Conservation (phyloP, 2,329 filamentous ascomycete species). For the Lecanoromycetidae sp. region DNA sequence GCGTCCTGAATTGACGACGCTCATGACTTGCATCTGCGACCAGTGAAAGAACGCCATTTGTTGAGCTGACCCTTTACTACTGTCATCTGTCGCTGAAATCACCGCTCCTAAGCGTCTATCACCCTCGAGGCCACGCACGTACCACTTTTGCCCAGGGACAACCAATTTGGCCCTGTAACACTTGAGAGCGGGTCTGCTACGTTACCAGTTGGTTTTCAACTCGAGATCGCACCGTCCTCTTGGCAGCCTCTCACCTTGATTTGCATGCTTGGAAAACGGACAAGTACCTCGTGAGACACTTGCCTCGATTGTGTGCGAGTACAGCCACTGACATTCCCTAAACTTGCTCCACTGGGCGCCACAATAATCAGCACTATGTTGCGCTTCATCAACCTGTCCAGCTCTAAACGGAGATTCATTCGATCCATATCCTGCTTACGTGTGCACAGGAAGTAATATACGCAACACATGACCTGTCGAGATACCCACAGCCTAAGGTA, state of each 20-base stretch:
- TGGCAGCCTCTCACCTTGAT: too few species aligned
- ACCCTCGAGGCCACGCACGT: neutral
- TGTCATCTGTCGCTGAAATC: neutral
- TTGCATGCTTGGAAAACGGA: too few species aligned
- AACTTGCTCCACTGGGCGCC: neutral
- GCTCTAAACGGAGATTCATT: neutral
- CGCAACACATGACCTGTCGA: conserved; percentile 1
- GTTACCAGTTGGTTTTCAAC: neutral
- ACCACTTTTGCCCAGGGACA: too few species aligned
- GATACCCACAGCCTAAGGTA: neutral
- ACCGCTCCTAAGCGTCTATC: neutral
- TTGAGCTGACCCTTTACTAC: neutral
- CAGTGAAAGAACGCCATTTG: neutral
- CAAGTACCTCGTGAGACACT: neutral
- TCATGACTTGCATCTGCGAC: conserved; percentile 11
- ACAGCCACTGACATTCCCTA: too few species aligned
- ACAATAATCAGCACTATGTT: neutral
- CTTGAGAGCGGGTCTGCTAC: neutral
- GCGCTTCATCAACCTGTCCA: neutral
- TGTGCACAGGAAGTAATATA: neutral
- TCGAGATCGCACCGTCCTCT: neutral
- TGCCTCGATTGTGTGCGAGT: too few species aligned
- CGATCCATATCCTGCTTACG: neutral
- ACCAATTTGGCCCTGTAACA: neutral
- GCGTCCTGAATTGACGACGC: neutral